phyloP scores from a whole-genome alignment of 139 green algal genomes.

The Deuterostichococcus epilithicus region DNA sequence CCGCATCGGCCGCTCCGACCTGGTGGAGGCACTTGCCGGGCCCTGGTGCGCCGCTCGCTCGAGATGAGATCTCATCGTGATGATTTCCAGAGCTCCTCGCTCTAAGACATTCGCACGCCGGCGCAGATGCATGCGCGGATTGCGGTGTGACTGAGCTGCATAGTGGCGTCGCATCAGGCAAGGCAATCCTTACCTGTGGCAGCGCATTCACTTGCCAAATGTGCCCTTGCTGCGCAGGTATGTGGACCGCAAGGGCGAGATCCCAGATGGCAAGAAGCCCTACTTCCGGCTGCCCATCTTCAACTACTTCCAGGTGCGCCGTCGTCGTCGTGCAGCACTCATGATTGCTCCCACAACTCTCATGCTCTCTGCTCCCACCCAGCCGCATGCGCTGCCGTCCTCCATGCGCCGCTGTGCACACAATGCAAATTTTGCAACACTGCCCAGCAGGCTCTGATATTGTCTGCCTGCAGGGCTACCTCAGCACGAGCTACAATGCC shows the following conservation, averaged over 20 bases:
- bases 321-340: neutral
- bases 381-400: neutral
- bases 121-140: too few species aligned
- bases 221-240: constrained; percentile 6
- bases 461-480: constrained; percentile 14
- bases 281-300: constrained; percentile 53
- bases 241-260: constrained; percentile 33
- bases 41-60: constrained; percentile 51
- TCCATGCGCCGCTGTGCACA: neutral
- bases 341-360: neutral
- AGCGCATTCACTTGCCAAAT: too few species aligned
- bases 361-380: neutral
- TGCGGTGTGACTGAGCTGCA: too few species aligned
- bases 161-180: too few species aligned
- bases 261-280: constrained; percentile 45
- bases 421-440: neutral
- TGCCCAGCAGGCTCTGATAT: neutral
- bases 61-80: too few species aligned
- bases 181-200: too few species aligned
- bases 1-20: constrained; percentile 20
- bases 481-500: constrained; percentile 40
- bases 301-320: constrained; percentile 33
- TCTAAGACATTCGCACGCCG: too few species aligned
- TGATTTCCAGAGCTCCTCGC: too few species aligned
- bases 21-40: constrained; percentile 34